These are phyloP conservation scores for Candida manassasensis DNA, from an alignment of 805 yeast genomes.

Conservation along the genomic window DNA sequence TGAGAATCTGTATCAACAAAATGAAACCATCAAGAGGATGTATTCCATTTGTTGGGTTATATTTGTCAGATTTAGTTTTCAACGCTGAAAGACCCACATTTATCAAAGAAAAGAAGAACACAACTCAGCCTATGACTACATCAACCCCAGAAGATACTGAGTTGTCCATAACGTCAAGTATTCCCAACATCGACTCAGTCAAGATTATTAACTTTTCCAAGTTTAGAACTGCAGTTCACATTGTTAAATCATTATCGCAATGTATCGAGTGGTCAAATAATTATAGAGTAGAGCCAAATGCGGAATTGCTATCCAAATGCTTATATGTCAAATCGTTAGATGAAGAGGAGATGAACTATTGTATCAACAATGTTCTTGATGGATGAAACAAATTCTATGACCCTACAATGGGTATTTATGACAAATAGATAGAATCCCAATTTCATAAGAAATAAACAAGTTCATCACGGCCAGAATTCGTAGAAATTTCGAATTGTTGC, in stretches of 20 bases:
- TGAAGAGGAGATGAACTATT: slow-evolving; percentile 61
- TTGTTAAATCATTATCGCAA: slow-evolving; percentile 72
- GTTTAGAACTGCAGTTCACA: slow-evolving; percentile 68
- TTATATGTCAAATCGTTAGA: slow-evolving; percentile 71
- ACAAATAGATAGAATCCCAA: too few species aligned
- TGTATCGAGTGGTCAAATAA: slow-evolving; percentile 81
- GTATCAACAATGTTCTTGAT: slow-evolving; percentile 5
- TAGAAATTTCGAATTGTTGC: too few species aligned
- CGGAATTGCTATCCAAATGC: slow-evolving; percentile 75
- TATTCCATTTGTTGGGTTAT: slow-evolving; percentile 86
- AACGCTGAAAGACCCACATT: slow-evolving; percentile 61
- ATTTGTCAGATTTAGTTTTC: slow-evolving; percentile 74
- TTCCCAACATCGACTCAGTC: slow-evolving; percentile 17
- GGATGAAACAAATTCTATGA: not conserved
- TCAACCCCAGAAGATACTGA: slow-evolving; percentile 7
- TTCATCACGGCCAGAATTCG: too few species aligned
- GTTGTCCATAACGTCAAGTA: slow-evolving; percentile 10
- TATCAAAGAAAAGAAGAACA: slow-evolving; percentile 24
- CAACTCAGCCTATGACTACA: slow-evolving; percentile 3
- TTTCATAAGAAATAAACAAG: too few species aligned
- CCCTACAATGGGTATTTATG: not conserved
- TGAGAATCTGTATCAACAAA: slow-evolving; percentile 60
- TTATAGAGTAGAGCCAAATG: slow-evolving; percentile 51
- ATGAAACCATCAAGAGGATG: slow-evolving; percentile 68
- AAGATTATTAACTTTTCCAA: slow-evolving; percentile 70